These are phyloP conservation scores for Bothriochloa decipiens DNA, from an alignment of 176 grass and related monocot genomes.

Conservation along the genomic window DNA sequence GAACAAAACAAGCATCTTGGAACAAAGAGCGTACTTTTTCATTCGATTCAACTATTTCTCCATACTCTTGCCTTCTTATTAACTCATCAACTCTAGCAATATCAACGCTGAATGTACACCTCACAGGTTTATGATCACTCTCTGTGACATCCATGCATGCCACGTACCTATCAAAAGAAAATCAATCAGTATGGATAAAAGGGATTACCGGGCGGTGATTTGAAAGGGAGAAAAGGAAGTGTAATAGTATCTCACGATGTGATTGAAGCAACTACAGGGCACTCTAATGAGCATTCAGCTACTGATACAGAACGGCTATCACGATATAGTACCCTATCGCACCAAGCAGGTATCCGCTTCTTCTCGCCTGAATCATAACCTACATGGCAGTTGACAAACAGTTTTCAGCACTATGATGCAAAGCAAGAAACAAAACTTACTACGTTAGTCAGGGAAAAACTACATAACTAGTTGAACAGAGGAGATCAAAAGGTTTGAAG, in stretches of 20 bases:
- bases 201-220: constrained; percentile 3
- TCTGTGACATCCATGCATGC: constrained; percentile 92
- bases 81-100: constrained; percentile 87
- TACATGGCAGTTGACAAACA: constrained; percentile 49
- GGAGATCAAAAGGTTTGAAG: constrained; percentile 16
- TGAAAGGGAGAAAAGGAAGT: constrained; percentile 21
- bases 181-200: constrained; percentile 44
- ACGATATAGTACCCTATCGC: constrained; percentile 92
- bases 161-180: constrained; percentile 71
- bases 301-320: constrained; percentile 85
- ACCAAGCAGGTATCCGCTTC: constrained; percentile 97
- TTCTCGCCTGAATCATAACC: constrained; percentile 98
- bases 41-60: constrained; percentile 76
- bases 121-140: constrained; percentile 98
- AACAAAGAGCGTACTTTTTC: constrained; percentile 68
- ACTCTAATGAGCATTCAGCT: constrained; percentile 84
- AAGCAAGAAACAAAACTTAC: constrained; percentile 2
- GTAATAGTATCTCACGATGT: constrained; percentile 64
- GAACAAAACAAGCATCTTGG: constrained; percentile 67
- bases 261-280: constrained; percentile 87
- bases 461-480: neutral
- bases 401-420: constrained; percentile 25
- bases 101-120: constrained; percentile 88
- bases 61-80: constrained; percentile 81
- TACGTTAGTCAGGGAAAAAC: neutral